Evolutionary conservation across 306 rosid genomes (phyloP).

Genomic region (Rosa chinensis): DNA sequence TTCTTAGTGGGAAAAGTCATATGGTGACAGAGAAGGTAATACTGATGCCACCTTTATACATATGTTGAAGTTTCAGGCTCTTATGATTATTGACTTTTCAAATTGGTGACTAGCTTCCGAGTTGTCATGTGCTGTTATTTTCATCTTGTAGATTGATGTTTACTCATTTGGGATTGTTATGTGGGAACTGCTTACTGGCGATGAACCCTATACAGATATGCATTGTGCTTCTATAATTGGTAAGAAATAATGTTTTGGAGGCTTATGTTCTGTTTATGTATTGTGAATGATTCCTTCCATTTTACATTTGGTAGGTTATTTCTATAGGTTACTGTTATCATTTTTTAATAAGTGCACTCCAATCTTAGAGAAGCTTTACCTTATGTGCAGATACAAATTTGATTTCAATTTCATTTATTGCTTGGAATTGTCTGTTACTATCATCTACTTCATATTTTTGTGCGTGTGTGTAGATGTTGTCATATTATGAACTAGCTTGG

Average conservation of each 20-base stretch:
- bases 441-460: background rate
- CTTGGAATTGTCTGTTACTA: background rate
- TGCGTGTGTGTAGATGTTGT: background rate
- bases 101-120: constrained; percentile 11
- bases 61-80: constrained; percentile 4
- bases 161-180: constrained; percentile 96
- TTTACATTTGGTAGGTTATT: background rate
- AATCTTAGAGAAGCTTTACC: background rate
- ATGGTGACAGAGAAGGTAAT: constrained; percentile 97
- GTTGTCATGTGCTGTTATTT: constrained; percentile 26
- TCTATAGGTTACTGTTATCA: background rate
- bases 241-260: constrained; percentile 36
- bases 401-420: background rate
- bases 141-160: constrained; percentile 80
- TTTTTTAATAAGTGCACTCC: background rate
- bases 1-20: constrained; percentile 93
- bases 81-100: background rate
- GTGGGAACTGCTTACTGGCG: constrained; percentile 99
- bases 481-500: background rate
- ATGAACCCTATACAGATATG: constrained; percentile 94
- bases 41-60: background rate
- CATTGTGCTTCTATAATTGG: constrained; percentile 99
- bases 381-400: background rate
- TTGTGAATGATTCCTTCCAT: background rate
- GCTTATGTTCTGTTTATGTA: background rate